A percentile compares a stretch with the other conserved stretches of the same genome.
phyloP scores from a whole-genome alignment of 2,329 filamentous ascomycete species.

The Diaporthe australafricana region DNA sequence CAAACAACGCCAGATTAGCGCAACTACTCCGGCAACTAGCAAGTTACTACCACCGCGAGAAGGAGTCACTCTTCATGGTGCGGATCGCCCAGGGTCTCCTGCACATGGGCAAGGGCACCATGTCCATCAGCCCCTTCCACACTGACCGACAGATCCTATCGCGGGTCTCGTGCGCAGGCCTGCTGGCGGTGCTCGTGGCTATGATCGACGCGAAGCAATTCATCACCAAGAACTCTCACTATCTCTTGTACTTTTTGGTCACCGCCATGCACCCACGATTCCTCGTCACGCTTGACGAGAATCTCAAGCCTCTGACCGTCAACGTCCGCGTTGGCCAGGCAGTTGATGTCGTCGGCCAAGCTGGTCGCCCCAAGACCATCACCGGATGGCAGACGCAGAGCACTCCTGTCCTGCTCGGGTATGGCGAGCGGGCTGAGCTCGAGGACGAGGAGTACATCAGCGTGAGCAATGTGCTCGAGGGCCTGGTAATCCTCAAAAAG shows the following conservation, averaged over 20 bases:
- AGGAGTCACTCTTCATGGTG: slow-evolving; percentile 98
- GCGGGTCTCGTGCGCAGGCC: slow-evolving; percentile 86
- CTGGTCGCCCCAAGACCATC: slow-evolving; percentile 97
- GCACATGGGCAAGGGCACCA: slow-evolving; percentile 99
- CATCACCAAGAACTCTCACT: slow-evolving; percentile 77
- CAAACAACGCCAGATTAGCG: slow-evolving; percentile 96
- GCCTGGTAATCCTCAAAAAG: slow-evolving; percentile 96
- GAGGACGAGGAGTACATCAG: slow-evolving; percentile 98
- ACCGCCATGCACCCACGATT: slow-evolving; percentile 97
- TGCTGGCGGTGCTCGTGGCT: slow-evolving; percentile 89
- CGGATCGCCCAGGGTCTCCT: slow-evolving; percentile 96
- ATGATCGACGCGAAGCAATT: slow-evolving; percentile 96
- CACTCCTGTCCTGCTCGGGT: slow-evolving; percentile 94
- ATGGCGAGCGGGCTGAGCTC: slow-evolving; percentile 94
- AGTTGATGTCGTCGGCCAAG: slow-evolving; percentile 97
- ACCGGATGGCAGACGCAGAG: slow-evolving; percentile 99
- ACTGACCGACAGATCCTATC: slow-evolving; percentile 97
- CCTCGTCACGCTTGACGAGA: slow-evolving; percentile 94
- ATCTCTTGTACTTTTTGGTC: slow-evolving; percentile 96
- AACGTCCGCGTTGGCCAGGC: slow-evolving; percentile 98
- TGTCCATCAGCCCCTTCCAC: slow-evolving; percentile 98
- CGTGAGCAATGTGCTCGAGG: slow-evolving; percentile 90
- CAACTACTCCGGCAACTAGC: slow-evolving; percentile 94
- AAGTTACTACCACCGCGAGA: slow-evolving; percentile 97
- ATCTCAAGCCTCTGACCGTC: slow-evolving; percentile 91